These are phyloP conservation scores for Boletus patriciae DNA, from an alignment of 768 basidiomycete genomes.

Conservation along the genomic window DNA sequence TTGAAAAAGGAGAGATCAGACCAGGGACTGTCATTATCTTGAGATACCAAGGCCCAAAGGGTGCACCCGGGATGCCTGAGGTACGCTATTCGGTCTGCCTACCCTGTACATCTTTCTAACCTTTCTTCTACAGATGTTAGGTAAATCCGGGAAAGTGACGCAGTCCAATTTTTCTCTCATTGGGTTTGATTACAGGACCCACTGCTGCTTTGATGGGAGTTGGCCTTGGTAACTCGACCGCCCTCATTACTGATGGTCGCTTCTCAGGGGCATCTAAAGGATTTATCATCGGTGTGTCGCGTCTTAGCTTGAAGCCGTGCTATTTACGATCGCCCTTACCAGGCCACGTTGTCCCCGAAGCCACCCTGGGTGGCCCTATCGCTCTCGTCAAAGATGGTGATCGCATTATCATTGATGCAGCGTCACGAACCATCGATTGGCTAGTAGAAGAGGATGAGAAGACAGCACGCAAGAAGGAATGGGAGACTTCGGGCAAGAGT, in stretches of 20 bases:
- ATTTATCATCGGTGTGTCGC: slow-evolving; percentile 52
- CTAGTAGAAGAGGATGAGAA: slow-evolving; percentile 68
- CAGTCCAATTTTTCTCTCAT: background rate
- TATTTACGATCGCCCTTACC: slow-evolving; percentile 38
- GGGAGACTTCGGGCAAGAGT: slow-evolving; percentile 66
- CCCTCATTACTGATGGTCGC: slow-evolving; percentile 85
- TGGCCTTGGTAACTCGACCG: slow-evolving; percentile 73
- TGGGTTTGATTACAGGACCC: slow-evolving; percentile 47
- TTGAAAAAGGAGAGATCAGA: slow-evolving; percentile 73
- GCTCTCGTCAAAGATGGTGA: slow-evolving; percentile 86
- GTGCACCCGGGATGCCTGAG: slow-evolving; percentile 93
- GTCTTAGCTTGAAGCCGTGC: slow-evolving; percentile 2
- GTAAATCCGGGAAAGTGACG: slow-evolving; percentile 23
- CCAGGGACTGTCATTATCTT: slow-evolving; percentile 76
- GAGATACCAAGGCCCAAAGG: slow-evolving; percentile 88
- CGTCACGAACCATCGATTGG: slow-evolving; percentile 67
- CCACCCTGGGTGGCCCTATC: slow-evolving; percentile 81
- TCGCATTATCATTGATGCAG: slow-evolving; percentile 70
- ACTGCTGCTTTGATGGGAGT: slow-evolving; percentile 85
- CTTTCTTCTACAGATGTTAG: slow-evolving; percentile 41
- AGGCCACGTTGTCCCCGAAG: slow-evolving; percentile 66
- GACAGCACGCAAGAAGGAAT: slow-evolving; percentile 56
- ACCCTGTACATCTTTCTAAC: background rate
- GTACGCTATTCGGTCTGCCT: slow-evolving; percentile 29
- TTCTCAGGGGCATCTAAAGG: slow-evolving; percentile 82